These are phyloP conservation scores for Yamadazyma laniorum DNA, from an alignment of 805 yeast genomes.

Conservation along the genomic window DNA sequence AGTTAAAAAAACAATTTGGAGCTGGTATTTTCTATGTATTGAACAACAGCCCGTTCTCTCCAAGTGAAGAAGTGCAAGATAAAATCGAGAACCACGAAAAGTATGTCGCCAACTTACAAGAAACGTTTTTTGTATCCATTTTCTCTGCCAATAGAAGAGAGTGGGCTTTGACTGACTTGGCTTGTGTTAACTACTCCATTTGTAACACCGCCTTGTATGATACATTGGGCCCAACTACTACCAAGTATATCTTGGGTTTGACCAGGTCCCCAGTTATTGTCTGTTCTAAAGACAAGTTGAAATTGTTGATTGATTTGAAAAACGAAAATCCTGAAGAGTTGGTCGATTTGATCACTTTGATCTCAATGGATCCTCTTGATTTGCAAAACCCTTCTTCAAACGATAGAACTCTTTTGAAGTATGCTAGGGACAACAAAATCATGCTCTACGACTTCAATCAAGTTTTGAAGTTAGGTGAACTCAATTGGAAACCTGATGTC, in stretches of 20 bases:
- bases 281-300: constrained; percentile 34
- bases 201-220: constrained; percentile 32
- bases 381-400: constrained; percentile 24
- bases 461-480: constrained; percentile 32
- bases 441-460: constrained; percentile 28
- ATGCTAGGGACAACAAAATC: constrained; percentile 19
- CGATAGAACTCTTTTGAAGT: constrained; percentile 18
- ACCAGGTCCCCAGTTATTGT: constrained; percentile 57
- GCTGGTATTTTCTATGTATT: constrained; percentile 36
- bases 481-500: constrained; percentile 24
- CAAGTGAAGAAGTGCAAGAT: constrained; percentile 19
- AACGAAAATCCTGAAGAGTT: constrained; percentile 22
- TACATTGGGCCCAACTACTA: constrained; percentile 51
- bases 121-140: constrained; percentile 51
- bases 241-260: constrained; percentile 58
- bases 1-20: constrained; percentile 31
- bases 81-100: constrained; percentile 21
- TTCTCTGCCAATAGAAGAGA: constrained; percentile 60
- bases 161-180: constrained; percentile 71
- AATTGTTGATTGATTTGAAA: constrained; percentile 28
- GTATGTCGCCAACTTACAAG: constrained; percentile 11
- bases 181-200: constrained; percentile 52
- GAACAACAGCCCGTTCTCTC: constrained; percentile 31
- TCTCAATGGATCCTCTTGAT: constrained; percentile 39
- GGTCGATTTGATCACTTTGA: constrained; percentile 29